These are phyloP conservation scores for Xylaria sp. DNA, from an alignment of 2,329 filamentous ascomycete genomes.

Conservation along the genomic window DNA sequence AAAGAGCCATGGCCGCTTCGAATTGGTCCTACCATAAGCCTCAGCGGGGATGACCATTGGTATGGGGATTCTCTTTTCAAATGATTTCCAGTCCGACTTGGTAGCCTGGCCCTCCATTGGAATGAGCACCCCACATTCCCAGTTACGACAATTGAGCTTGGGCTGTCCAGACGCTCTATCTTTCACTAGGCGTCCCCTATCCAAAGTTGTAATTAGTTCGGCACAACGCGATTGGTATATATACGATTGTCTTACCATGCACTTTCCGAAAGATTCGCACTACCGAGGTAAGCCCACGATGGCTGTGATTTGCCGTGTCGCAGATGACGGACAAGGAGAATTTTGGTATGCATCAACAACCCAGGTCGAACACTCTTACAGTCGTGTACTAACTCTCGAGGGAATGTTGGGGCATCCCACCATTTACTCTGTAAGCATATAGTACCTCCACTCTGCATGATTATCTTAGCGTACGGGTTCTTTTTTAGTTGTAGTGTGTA, in stretches of 20 bases:
- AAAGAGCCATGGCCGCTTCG: conserved; percentile 49
- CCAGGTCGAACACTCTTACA: conserved; percentile 76
- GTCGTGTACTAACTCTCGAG: conserved; percentile 76
- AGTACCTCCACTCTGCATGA: conserved; percentile 75
- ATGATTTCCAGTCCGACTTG: conserved; percentile 43
- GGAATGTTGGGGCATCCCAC: conserved; percentile 78
- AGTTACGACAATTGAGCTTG: conserved; percentile 88
- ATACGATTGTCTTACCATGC: conserved; percentile 74
- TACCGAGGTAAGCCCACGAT: conserved; percentile 88
- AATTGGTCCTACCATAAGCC: conserved; percentile 44
- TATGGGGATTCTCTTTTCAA: conserved; percentile 55
- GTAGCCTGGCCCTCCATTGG: conserved; percentile 57
- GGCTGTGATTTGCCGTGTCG: conserved; percentile 40
- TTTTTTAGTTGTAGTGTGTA: not conserved
- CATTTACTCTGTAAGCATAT: conserved; percentile 81
- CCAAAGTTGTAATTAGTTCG: conserved; percentile 16
- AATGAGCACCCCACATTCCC: conserved; percentile 92
- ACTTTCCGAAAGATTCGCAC: conserved; percentile 90
- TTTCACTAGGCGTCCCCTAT: conserved; percentile 80
- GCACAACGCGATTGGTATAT: conserved; percentile 19
- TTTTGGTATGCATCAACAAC: conserved; percentile 89
- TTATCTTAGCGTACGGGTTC: conserved; percentile 25
- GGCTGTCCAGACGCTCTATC: conserved; percentile 73
- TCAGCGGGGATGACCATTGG: conserved; percentile 56
- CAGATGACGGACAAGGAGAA: conserved; percentile 63